Evolutionary conservation across 1,284 basidiomycete species (phyloP), one percentile per base, ranked within the genome.

Genomic region (Austropuccinia psidii): DNA sequence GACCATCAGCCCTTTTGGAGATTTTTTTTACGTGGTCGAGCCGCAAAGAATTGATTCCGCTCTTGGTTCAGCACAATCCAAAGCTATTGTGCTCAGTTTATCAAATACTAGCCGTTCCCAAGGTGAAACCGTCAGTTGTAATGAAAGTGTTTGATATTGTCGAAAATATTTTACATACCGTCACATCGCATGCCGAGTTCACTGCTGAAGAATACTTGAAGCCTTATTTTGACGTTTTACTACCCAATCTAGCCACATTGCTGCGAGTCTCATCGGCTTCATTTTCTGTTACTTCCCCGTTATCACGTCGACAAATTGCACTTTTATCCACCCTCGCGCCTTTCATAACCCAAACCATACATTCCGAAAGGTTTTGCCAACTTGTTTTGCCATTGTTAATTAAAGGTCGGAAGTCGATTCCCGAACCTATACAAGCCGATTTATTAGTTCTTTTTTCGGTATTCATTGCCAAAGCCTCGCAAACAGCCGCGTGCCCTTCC

Each of bases 371-470:
- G 11, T 85, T 98, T 17, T 83, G 94, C 19, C 80, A 83, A 0
- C 84, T 97, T 1, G 88, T 98, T 76, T 83, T 86, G 0, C 93
- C 93, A 0, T 85, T 97, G 73, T 84, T 98, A 41, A 87, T 88
- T 66, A 90, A 89, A 78, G 87, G 90, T 11, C 83, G 86, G 62
- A 43, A 35, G 11, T 90, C 88, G 78, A 86, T 98, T 0, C 85
- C 90, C 0, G 96, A 98, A 81, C 90, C 89, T 80, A 85, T 89
- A 79, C 98, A 98, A 83, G 84, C 87, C 49, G 88, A 96, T 79
- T 83, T 98, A 64, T 84, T 98, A 61, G 86, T 84, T 76, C 92
- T 93, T 76, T 82, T 96, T 39, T 84, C 85, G 67, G 85, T 86
- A 64, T 84, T 96, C 19, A 85, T 94, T 73, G 74, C 11, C 62